These are phyloP conservation scores for Rhododendron simsii DNA, from an alignment of 148 eudicot species.

Conservation along the genomic window DNA sequence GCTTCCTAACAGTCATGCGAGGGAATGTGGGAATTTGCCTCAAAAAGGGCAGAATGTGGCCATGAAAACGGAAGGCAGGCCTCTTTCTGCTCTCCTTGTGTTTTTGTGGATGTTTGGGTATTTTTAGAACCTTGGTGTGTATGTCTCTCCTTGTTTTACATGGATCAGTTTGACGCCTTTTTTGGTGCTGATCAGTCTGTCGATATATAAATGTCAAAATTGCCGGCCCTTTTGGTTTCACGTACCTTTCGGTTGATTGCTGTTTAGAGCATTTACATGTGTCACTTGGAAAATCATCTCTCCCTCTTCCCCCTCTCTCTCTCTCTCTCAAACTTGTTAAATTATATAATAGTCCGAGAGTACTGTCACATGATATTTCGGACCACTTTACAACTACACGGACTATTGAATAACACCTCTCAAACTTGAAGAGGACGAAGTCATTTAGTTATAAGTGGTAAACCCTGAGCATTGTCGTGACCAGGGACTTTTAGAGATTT, in stretches of 20 bases:
- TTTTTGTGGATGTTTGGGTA: not conserved
- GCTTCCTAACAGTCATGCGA: not conserved
- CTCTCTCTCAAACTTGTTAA: not conserved
- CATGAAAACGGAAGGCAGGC: not conserved
- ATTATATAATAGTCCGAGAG: too few relatives aligned
- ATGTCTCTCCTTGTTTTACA: not conserved
- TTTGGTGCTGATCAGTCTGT: not conserved
- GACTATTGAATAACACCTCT: not conserved
- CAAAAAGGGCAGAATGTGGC: not conserved
- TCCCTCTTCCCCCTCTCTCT: not conserved
- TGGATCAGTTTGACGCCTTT: not conserved
- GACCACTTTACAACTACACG: too few relatives aligned
- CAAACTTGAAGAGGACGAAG: not conserved
- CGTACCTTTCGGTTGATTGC: not conserved
- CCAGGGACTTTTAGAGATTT: too few relatives aligned
- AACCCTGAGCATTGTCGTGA: too few relatives aligned
- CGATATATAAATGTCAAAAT: not conserved
- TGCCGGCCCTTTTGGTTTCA: not conserved
- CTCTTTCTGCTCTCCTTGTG: not conserved
- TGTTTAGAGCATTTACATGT: not conserved
- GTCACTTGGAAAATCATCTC: not conserved
- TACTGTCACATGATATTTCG: too few relatives aligned
- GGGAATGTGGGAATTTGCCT: not conserved
- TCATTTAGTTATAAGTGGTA: not conserved
- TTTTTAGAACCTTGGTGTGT: not conserved